Evolutionary conservation across 441 rosid species (phyloP).

Genomic region (Pelargonium cotyledonis): DNA sequence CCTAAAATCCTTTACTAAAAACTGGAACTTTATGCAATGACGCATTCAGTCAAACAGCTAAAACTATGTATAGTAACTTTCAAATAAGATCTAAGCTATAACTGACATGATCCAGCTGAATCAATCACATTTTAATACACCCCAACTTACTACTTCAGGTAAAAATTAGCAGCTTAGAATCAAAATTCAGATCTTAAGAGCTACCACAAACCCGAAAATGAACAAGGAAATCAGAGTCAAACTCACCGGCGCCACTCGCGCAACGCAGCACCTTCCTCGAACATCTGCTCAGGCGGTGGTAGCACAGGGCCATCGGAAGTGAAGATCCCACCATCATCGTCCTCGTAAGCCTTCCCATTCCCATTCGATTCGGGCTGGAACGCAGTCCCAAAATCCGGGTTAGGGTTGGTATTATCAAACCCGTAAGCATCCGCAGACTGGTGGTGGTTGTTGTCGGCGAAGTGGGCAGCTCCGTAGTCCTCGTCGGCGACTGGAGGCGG

Average conservation of each 20-base stretch:
- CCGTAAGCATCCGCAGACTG: not conserved
- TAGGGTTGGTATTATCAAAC: not conserved
- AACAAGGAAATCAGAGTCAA: not conserved
- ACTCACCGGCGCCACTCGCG: slow-evolving; percentile 5
- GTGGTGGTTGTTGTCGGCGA: not conserved
- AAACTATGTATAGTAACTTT: too few species aligned
- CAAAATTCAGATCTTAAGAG: not conserved
- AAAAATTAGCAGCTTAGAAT: not conserved
- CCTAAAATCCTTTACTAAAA: too few species aligned
- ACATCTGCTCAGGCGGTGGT: not conserved
- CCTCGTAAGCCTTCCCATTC: not conserved
- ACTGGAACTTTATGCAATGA: not conserved
- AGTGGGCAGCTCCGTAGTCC: not conserved
- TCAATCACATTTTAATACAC: too few species aligned
- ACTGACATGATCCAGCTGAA: too few species aligned
- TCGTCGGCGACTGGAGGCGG: not conserved
- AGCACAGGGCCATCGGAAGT: not conserved
- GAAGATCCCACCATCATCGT: not conserved
- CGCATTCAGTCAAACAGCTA: too few species aligned
- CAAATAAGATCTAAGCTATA: too few species aligned
- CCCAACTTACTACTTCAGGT: not conserved
- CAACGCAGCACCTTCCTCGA: slow-evolving; percentile 1
- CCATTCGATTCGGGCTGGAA: not conserved
- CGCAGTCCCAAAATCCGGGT: not conserved
- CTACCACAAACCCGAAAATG: not conserved